Percentiles rank a stretch among this genome's conserved stretches.
Conservation (phyloP, 768 basidiomycete species). For the Leccinum fibrillosum region DNA sequence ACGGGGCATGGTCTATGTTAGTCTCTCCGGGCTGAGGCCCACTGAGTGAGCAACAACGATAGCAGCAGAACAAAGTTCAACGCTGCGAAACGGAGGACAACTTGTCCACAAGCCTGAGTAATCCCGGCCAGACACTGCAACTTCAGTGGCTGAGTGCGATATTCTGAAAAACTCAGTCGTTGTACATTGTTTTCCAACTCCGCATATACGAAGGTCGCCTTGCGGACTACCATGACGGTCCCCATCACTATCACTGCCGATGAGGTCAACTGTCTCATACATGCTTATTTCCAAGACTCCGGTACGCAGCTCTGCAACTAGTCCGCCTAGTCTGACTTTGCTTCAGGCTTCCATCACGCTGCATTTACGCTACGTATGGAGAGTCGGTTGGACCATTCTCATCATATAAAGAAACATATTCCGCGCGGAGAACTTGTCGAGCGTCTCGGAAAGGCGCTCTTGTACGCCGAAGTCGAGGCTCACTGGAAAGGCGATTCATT, state of each 20-base stretch:
- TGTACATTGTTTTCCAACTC: slow-evolving; percentile 25
- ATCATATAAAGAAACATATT: slow-evolving; percentile 68
- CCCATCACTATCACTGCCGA: slow-evolving; percentile 71
- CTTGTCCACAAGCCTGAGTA: not conserved
- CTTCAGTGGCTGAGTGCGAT: not conserved
- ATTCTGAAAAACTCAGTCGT: not conserved
- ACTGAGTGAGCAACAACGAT: not conserved
- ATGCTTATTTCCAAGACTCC: slow-evolving; percentile 81
- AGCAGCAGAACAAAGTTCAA: not conserved
- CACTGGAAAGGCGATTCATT: slow-evolving; percentile 71
- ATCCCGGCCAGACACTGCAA: no score
- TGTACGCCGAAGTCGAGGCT: slow-evolving; percentile 80
- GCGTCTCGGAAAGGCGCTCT: slow-evolving; percentile 72
- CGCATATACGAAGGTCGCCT: slow-evolving; percentile 9
- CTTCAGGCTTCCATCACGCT: slow-evolving; percentile 72
- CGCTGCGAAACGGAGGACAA: not conserved
- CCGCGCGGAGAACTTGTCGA: slow-evolving; percentile 81
- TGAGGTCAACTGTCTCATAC: slow-evolving; percentile 81
- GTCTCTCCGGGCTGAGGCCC: not conserved
- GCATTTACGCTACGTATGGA: slow-evolving; percentile 81
- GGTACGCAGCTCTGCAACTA: slow-evolving; percentile 39
- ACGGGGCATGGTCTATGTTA: not conserved
- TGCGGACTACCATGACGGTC: slow-evolving; percentile 31
- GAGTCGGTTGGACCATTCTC: slow-evolving; percentile 64
- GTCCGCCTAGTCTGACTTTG: slow-evolving; percentile 5